These are phyloP conservation scores for Butyriboletus appendiculatus DNA, from an alignment of 1,284 basidiomycete genomes.

Conservation along the genomic window DNA sequence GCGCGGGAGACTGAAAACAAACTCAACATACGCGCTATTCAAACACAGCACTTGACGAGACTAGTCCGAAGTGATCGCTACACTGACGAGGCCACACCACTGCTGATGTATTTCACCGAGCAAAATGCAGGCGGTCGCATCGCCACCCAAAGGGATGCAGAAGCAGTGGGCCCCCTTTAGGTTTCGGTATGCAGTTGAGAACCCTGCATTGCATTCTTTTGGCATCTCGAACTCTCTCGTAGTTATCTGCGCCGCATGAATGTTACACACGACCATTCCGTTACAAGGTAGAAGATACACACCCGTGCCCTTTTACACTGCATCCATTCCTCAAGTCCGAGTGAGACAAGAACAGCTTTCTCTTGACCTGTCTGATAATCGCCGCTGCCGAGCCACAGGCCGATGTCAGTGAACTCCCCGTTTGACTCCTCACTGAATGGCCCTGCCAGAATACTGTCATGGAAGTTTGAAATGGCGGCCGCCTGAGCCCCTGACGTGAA, in stretches of 20 bases:
- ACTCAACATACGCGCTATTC: not conserved
- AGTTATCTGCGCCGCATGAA: constrained; percentile 16
- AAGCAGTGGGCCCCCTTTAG: constrained; percentile 6
- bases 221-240: constrained; percentile 13
- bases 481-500: constrained; percentile 42
- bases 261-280: not conserved
- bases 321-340: constrained; percentile 13
- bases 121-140: constrained; percentile 17
- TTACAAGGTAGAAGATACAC: not conserved
- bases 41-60: not conserved
- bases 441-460: constrained; percentile 55
- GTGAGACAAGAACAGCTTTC: constrained; percentile 5
- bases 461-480: constrained; percentile 41
- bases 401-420: constrained; percentile 56
- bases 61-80: constrained; percentile 13
- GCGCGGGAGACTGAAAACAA: not conserved
- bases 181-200: constrained; percentile 7
- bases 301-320: not conserved
- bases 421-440: constrained; percentile 46
- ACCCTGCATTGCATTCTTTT: constrained; percentile 11
- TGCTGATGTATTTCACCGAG: constrained; percentile 9
- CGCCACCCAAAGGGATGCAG: constrained; percentile 16
- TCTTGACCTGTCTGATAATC: constrained; percentile 28
- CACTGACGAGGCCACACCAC: constrained; percentile 24
- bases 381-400: constrained; percentile 49